phyloP scores from a whole-genome alignment of 768 basidiomycete genomes.

The Calocybe indica region DNA sequence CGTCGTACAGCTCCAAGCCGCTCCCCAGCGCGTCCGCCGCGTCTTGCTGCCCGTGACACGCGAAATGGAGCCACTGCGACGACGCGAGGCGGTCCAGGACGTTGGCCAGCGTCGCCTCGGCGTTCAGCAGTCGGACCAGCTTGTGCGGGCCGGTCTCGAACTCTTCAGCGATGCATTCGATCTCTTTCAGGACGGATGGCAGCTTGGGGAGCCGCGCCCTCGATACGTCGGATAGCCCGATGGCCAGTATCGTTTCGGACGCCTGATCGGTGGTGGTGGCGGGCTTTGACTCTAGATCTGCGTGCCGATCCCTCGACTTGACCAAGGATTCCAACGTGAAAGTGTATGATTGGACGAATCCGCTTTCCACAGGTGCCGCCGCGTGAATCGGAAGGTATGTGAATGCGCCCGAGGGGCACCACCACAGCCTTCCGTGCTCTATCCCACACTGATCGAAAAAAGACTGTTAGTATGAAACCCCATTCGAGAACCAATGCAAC shows the following conservation, averaged over 20 bases:
- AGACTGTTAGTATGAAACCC: no score
- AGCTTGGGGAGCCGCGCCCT: no score
- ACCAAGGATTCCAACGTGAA: conserved; percentile 6
- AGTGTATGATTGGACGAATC: conserved; percentile 11
- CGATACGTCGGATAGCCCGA: background rate
- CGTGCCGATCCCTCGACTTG: background rate
- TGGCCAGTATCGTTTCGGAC: background rate
- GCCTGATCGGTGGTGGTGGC: conserved; percentile 4
- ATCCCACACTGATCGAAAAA: background rate
- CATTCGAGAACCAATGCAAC: no score
- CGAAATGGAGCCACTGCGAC: conserved; percentile 14
- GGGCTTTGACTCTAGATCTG: background rate
- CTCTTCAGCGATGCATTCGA: no score
- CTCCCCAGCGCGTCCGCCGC: conserved; percentile 12
- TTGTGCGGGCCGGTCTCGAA: background rate
- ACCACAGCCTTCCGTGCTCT: conserved; percentile 6
- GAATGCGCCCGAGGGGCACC: conserved; percentile 7
- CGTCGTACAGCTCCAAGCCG: conserved; percentile 13
- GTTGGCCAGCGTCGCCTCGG: conserved; percentile 1
- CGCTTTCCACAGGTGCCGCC: conserved; percentile 7
- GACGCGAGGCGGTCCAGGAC: conserved; percentile 8
- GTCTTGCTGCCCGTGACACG: conserved; percentile 18
- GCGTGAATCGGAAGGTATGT: conserved; percentile 9
- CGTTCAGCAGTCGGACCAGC: background rate
- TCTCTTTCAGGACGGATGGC: no score